phyloP scores from a whole-genome alignment of 169 alveolate species.

The Cystoisospora suis region DNA sequence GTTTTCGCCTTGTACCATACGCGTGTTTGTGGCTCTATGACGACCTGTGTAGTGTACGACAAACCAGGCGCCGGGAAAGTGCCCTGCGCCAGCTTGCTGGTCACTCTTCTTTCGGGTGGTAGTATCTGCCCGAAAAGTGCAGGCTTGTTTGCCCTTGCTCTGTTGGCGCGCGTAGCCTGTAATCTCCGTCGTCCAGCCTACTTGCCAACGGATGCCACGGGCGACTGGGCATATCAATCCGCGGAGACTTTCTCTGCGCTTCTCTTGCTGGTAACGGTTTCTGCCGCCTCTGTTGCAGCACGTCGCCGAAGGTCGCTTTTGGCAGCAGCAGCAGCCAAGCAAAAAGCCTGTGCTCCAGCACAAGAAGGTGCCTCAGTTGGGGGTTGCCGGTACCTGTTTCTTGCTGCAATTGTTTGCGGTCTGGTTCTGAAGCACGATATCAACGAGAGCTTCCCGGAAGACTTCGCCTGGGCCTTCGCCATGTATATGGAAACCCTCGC shows the following conservation, averaged over 20 bases:
- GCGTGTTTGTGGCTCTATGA: not conserved
- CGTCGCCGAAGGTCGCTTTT: not conserved
- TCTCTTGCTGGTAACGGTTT: not conserved
- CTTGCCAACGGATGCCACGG: not conserved
- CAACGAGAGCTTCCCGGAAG: not conserved
- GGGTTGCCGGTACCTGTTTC: not conserved
- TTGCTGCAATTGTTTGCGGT: not conserved
- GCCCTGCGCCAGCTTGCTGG: not conserved
- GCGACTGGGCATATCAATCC: constrained; percentile 3
- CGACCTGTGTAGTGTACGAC: not conserved
- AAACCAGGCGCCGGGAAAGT: not conserved
- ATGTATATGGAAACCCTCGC: constrained; percentile 6
- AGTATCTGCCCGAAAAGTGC: not conserved
- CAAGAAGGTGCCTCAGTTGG: not conserved
- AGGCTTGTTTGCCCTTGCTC: not conserved
- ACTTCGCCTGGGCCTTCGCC: constrained; percentile 6
- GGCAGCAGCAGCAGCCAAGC: not conserved
- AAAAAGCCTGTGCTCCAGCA: not conserved
- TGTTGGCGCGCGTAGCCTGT: not conserved
- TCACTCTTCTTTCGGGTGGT: not conserved
- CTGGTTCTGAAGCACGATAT: constrained; percentile 14
- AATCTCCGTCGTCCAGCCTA: constrained; percentile 18
- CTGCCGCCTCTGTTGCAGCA: not conserved
- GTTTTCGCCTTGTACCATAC: not conserved
- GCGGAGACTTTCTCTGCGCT: constrained; percentile 4